Percentiles rank a stretch among this genome's conserved stretches.
phyloP scores from a whole-genome alignment of 768 basidiomycete species.

The Suillus lakei region DNA sequence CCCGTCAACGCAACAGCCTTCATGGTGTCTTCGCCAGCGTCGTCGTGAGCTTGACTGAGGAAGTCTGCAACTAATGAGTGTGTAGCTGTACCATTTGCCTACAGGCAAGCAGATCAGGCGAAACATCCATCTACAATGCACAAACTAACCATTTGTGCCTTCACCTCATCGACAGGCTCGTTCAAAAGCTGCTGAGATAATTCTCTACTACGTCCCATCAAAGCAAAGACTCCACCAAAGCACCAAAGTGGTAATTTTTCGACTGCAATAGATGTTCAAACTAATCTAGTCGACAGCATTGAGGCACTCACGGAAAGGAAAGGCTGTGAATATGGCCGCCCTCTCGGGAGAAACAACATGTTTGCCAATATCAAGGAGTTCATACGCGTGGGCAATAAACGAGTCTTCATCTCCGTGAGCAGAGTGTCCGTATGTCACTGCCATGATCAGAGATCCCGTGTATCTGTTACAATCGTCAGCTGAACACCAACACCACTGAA shows the following conservation, averaged over 20 bases:
- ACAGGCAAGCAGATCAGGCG: not conserved
- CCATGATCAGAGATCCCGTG: constrained; percentile 3
- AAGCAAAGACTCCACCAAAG: constrained; percentile 6
- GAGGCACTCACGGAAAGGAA: constrained; percentile 7
- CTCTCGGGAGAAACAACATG: not conserved
- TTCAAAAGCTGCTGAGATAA: not conserved
- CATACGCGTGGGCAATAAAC: not conserved
- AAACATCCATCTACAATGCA: not conserved
- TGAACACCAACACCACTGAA: not conserved
- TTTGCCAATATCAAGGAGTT: not conserved
- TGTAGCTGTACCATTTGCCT: constrained; percentile 1
- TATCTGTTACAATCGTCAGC: constrained; percentile 5
- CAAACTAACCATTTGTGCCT: not conserved
- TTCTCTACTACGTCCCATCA: not conserved
- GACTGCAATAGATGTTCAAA: constrained; percentile 5
- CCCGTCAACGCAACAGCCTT: constrained; percentile 1
- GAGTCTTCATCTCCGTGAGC: not conserved
- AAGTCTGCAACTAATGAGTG: constrained; percentile 3
- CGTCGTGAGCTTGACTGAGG: not conserved
- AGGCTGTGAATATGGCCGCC: constrained; percentile 8
- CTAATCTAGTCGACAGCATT: too few species aligned
- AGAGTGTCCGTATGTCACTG: constrained; percentile 7
- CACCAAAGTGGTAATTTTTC: constrained; percentile 10
- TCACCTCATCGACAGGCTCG: constrained; percentile 7
- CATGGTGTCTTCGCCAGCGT: not conserved